phyloP scores from a whole-genome alignment of 441 rosid species.

The Populus tomentosa region DNA sequence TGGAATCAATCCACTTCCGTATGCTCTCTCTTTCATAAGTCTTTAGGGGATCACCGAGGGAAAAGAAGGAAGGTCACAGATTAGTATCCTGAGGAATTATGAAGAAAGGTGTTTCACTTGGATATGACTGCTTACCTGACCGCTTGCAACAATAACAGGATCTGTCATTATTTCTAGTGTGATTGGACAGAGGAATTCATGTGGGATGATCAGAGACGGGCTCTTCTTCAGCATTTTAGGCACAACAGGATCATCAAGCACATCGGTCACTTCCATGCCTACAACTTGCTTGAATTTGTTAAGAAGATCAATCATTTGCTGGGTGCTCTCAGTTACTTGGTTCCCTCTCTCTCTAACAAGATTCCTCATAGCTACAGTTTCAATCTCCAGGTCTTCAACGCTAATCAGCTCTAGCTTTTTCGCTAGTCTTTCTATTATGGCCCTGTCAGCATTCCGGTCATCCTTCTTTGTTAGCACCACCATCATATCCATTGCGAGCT shows the following conservation, averaged over 20 bases:
- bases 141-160: slow-evolving; percentile 74
- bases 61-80: neutral
- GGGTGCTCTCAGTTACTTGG: slow-evolving; percentile 34
- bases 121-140: slow-evolving; percentile 50
- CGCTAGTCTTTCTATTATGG: slow-evolving; percentile 65
- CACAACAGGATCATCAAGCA: slow-evolving; percentile 27
- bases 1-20: slow-evolving; percentile 69
- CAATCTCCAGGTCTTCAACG: slow-evolving; percentile 49
- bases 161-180: slow-evolving; percentile 72
- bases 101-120: neutral
- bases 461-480: slow-evolving; percentile 56
- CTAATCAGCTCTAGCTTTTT: slow-evolving; percentile 56
- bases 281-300: slow-evolving; percentile 51
- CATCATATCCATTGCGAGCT: slow-evolving; percentile 85
- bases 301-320: slow-evolving; percentile 54
- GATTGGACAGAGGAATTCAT: slow-evolving; percentile 79
- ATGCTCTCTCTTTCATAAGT: slow-evolving; percentile 77
- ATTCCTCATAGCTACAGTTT: slow-evolving; percentile 44
- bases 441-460: slow-evolving; percentile 55
- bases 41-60: slow-evolving; percentile 22
- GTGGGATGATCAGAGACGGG: slow-evolving; percentile 47
- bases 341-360: slow-evolving; percentile 36
- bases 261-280: slow-evolving; percentile 46
- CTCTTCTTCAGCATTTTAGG: slow-evolving; percentile 32
- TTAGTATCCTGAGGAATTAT: neutral